Evolutionary conservation across 83 land plant species (phyloP).

Genomic region (Diphasiastrum complanatum): DNA sequence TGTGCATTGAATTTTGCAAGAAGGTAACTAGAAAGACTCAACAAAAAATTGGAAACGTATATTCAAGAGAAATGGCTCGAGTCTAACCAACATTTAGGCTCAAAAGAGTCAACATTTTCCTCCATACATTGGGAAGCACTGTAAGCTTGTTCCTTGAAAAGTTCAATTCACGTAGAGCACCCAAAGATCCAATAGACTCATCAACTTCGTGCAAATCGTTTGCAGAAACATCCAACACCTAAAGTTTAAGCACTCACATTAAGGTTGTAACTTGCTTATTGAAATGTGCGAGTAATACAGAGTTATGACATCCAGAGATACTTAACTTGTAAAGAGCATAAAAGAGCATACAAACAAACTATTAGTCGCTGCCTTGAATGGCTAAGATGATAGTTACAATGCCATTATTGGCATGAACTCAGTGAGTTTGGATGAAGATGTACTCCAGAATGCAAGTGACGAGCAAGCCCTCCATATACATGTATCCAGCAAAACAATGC

Average conservation of each 20-base stretch:
- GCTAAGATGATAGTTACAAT: too few species aligned
- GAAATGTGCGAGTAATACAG: too few species aligned
- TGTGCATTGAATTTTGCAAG: too few species aligned
- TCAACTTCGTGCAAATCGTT: constrained; percentile 20
- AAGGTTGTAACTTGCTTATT: neutral
- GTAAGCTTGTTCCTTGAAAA: constrained; percentile 26
- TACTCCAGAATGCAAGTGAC: too few species aligned
- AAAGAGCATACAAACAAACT: too few species aligned
- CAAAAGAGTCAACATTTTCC: constrained; percentile 15
- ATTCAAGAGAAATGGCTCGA: neutral
- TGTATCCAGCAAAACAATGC: too few species aligned
- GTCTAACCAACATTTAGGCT: constrained; percentile 33
- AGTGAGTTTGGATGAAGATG: too few species aligned
- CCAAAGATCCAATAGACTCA: neutral
- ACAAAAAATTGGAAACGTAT: neutral
- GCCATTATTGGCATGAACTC: too few species aligned
- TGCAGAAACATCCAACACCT: constrained; percentile 23
- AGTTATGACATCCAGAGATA: too few species aligned
- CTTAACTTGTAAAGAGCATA: too few species aligned
- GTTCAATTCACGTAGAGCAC: constrained; percentile 24
- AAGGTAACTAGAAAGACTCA: neutral
- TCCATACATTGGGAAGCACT: constrained; percentile 27
- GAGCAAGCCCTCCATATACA: too few species aligned
- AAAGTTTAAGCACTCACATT: neutral
- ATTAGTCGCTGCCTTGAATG: too few species aligned